Base-by-base conservation (phyloP, 371 early-diverging fungal genomes). In the Mucor irregularis region DNA sequence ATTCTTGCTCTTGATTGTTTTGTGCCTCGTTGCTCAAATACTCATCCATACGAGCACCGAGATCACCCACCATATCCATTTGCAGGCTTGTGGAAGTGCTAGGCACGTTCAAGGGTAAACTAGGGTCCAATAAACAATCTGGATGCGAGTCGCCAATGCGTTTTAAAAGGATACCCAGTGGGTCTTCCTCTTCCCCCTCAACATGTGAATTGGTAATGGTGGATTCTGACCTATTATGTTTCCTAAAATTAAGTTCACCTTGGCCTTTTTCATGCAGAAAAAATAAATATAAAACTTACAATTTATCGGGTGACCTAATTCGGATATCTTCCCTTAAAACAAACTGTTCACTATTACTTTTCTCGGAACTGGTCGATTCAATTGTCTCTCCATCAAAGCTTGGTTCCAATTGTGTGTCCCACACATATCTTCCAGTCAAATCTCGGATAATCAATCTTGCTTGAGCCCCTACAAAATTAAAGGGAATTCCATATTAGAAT, bases 351-450 rank as follows among this genome's bases (percentile, higher is more conserved):
- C n/a, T n/a, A n/a, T n/a, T n/a, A n/a, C n/a, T n/a, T n/a, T n/a
- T n/a, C n/a, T n/a, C n/a, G n/a, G n/a, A n/a, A n/a, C n/a, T n/a
- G n/a, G n/a, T n/a, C n/a, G n/a, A n/a, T 16, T 30, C 31, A n/a
- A 42, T 29, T 26, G n/a, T 34, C 38, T 43, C 34, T 9, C 28
- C 34, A 8, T 28, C 17, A 37, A 30, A 22, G 19, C 21, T 46
- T n/a, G 69, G 68, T 44, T 69, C 89, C 9, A 88, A 55, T 22
- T 79, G 72, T 0, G 81, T 73, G 53, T 93, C 92, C 94, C 94
- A 93, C 1, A 80, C 76, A 68, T 90, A 92, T 17, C 89, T 78
- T 0, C 94, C 94, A 5, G 90, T 88, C 34, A 85, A 61, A 61
- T 92, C 87, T 28, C 94, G 82, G 21, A 90, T 68, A 34, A 89